These are phyloP conservation scores for Hysterium pulicare DNA, from an alignment of 2,329 filamentous ascomycete species.

Conservation along the genomic window DNA sequence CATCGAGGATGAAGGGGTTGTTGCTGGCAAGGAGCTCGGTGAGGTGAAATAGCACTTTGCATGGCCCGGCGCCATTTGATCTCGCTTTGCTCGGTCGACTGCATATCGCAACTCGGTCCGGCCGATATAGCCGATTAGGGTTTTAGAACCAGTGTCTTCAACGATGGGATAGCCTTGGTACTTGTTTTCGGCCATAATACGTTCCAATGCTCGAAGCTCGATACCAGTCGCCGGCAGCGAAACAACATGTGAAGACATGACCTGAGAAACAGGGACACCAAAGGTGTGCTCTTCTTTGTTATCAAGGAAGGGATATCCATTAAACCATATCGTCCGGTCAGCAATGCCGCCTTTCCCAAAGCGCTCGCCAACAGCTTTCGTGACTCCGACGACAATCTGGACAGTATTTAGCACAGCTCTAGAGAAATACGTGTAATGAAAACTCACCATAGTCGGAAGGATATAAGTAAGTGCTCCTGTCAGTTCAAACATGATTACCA, in stretches of 20 bases:
- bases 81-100: constrained; percentile 72
- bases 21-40: constrained; percentile 8
- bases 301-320: constrained; percentile 93
- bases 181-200: constrained; percentile 69
- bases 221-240: constrained; percentile 72
- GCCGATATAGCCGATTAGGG: constrained; percentile 86
- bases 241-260: constrained; percentile 77
- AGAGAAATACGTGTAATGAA: neutral
- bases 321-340: constrained; percentile 98
- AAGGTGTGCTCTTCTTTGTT: constrained; percentile 98
- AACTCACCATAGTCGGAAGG: constrained; percentile 80
- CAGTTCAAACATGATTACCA: constrained; percentile 99
- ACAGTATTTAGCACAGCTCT: neutral
- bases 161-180: constrained; percentile 95
- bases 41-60: constrained; percentile 73
- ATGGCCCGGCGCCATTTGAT: constrained; percentile 61
- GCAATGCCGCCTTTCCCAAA: constrained; percentile 97
- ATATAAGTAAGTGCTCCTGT: constrained; percentile 98
- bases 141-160: constrained; percentile 66
- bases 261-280: constrained; percentile 85
- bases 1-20: constrained; percentile 28
- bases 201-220: constrained; percentile 72
- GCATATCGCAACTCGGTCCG: constrained; percentile 89
- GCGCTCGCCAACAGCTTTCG: constrained; percentile 85
- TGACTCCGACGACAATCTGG: constrained; percentile 89